Evolutionary conservation across 75 land plant genomes (phyloP), one percentile per base, ranked within the genome.

Genomic region (Cunninghamia lanceolata): DNA sequence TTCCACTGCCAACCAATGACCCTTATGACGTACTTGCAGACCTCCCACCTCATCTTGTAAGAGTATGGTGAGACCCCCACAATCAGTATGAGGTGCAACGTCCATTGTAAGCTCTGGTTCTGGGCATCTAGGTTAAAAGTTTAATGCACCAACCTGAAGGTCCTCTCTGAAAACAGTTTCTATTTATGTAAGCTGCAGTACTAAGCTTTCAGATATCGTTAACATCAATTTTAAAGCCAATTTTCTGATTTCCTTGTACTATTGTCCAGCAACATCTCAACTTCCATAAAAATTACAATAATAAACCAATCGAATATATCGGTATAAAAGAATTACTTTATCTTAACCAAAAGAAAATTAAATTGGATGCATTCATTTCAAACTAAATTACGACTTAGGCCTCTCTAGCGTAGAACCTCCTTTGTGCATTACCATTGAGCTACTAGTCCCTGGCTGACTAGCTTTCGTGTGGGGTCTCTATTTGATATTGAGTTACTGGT

Each of bases 71-170:
- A 95, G 82, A 43, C 88, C 85, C 25, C 83, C 88, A 34, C 85
- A 89, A 45, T 94, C 95, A 28, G 90, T 52, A 70, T 94, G 97
- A 6, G 89, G 85, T 15, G 88, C 81, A 40, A 94, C 40, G 17
- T 94, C 97, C 81, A 93, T 68, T 39, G 95, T 92, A 25, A 91
- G 85, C 14, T 91, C 88, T 8, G 97, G 97, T 63, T 93, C 90
- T 1, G 95, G 97, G 87, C 95, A 95, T 11, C 91, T 91, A 4
- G 95, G 95, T 45, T 95, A 94, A 59, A 90, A 87, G 54, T 95
- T 94, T 2, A 92, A 56, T 5, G 83, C 52, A 54, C 89, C 88
- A 70, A 91, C 86, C 46, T 90, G 96, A 13, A 87, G 88, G 88
- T 93, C 90, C 39, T 86, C 91, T 2, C 92, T 89, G 66, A 93